phyloP scores from a whole-genome alignment of 352 stramenopile species.

The Phytophthora hibernalis region DNA sequence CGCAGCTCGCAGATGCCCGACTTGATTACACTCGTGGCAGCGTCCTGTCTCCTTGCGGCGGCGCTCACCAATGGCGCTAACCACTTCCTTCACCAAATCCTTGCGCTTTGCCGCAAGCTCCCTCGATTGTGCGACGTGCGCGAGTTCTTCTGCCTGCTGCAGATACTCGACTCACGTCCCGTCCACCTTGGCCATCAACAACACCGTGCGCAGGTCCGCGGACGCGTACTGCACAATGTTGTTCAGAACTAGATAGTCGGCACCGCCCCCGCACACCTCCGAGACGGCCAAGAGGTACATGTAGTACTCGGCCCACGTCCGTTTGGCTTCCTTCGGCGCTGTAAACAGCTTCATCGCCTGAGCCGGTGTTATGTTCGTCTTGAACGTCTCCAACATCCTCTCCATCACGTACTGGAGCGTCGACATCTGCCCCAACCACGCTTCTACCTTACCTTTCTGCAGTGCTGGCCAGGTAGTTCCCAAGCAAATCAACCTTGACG shows the following conservation, averaged over 20 bases:
- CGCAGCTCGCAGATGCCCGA: neutral
- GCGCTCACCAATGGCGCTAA: neutral
- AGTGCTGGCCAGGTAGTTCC: neutral
- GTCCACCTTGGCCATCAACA: constrained; percentile 11
- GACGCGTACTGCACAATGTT: constrained; percentile 22
- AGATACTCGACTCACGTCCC: neutral
- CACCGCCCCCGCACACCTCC: neutral
- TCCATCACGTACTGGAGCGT: constrained; percentile 26
- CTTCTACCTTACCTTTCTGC: neutral
- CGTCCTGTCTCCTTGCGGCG: neutral
- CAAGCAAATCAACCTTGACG: neutral
- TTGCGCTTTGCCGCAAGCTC: neutral
- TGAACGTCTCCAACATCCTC: constrained; percentile 14
- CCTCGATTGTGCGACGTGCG: neutral
- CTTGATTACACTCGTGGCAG: neutral
- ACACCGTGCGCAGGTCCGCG: constrained; percentile 2
- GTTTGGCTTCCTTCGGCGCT: neutral
- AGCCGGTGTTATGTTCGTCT: too few relatives aligned
- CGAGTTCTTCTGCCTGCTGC: too few relatives aligned
- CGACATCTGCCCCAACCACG: constrained; percentile 8
- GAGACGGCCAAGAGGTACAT: neutral
- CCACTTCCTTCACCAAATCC: neutral
- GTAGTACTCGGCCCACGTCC: constrained; percentile 9
- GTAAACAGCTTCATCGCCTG: too few relatives aligned
- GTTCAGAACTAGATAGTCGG: constrained; percentile 8